phyloP scores from a whole-genome alignment of 257 asterid species.

The Solanum megistacrolobum region DNA sequence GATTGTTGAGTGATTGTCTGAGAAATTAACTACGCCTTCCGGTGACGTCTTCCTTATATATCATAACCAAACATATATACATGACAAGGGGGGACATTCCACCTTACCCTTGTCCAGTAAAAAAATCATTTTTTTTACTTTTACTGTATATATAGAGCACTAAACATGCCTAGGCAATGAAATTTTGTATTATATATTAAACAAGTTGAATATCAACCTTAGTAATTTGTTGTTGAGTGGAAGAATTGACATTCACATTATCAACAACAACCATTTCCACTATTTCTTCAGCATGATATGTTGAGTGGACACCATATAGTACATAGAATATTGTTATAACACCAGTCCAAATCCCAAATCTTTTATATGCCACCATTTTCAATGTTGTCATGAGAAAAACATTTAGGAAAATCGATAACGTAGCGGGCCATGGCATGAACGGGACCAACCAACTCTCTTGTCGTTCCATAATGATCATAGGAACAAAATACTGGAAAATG shows the following conservation, averaged over 20 bases:
- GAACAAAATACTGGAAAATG: conserved; percentile 7
- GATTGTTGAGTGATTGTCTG: too few species aligned
- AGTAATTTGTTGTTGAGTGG: conserved; percentile 1
- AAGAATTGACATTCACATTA: not conserved
- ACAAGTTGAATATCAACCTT: conserved; percentile 18
- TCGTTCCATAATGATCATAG: not conserved
- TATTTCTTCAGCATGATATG: conserved; percentile 24
- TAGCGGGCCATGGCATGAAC: conserved; percentile 37
- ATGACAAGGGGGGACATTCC: not conserved
- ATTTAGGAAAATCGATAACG: conserved; percentile 27
- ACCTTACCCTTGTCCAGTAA: not conserved
- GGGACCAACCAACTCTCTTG: conserved; percentile 25
- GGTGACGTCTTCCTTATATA: too few species aligned
- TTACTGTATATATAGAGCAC: not conserved
- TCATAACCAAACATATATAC: not conserved
- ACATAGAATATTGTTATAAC: conserved; percentile 20
- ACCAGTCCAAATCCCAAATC: conserved; percentile 31
- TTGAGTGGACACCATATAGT: conserved; percentile 33
- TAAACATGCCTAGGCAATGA: not conserved
- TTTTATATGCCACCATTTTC: conserved; percentile 15
- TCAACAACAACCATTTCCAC: not conserved
- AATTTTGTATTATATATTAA: not conserved
- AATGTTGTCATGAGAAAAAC: conserved; percentile 28
- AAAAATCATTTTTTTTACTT: not conserved
- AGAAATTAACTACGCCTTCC: too few species aligned